These are phyloP conservation scores for thale cress (Arabidopsis thaliana) DNA, from an alignment of 345 rosid genomes.

Conservation along the genomic window TAIR10.1 NC_003075.7:12267001-12267500, in stretches of 20 bases:
- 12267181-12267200: background rate
- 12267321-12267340: background rate
- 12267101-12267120: constrained; percentile 28
- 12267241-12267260: background rate
- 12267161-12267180: constrained; percentile 14
- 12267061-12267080: constrained; percentile 43
- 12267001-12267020: constrained; percentile 63
- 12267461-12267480: background rate
- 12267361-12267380: too few species aligned
- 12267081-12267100: background rate
- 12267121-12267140: constrained; percentile 18
- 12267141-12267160: constrained; percentile 18
- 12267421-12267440: too few species aligned
- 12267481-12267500: constrained; percentile 5
- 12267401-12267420: too few species aligned
- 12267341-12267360: background rate
- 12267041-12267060: constrained; percentile 52
- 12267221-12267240: background rate
- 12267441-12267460: too few species aligned
- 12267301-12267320: background rate
- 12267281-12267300: constrained; percentile 15
- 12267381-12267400: too few species aligned
- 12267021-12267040: constrained; percentile 57
- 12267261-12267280: background rate
- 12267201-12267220: background rate